Conservation (phyloP, 225 moss, liverwort and hornwort species). For the Pseudoscleropodium purum region DNA sequence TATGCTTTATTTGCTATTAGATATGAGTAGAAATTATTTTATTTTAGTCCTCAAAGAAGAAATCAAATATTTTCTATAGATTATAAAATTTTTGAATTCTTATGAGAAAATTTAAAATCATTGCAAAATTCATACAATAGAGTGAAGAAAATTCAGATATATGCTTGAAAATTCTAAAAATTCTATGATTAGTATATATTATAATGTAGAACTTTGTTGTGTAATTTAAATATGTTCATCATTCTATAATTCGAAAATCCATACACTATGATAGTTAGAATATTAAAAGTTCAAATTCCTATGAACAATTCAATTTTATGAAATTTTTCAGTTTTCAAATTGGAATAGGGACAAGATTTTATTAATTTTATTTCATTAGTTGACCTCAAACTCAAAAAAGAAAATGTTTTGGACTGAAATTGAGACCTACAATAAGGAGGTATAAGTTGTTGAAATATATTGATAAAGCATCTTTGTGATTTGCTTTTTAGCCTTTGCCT, state of each 20-base stretch:
- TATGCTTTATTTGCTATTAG: background rate
- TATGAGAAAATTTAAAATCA: no score
- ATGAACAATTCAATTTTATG: rapidly evolving
- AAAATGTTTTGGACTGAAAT: background rate
- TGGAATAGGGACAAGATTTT: rapidly evolving
- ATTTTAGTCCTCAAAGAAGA: rapidly evolving
- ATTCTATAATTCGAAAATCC: background rate
- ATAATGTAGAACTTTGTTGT: rapidly evolving
- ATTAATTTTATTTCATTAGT: background rate
- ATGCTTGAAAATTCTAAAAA: rapidly evolving
- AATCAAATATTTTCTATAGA: background rate
- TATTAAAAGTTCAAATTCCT: background rate
- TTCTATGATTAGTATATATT: no score
- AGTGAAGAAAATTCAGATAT: background rate
- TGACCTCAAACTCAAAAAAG: background rate
- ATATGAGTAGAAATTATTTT: background rate
- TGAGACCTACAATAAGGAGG: rapidly evolving
- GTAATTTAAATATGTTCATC: background rate
- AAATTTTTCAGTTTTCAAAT: rapidly evolving
- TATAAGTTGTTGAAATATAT: rapidly evolving
- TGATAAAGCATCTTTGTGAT: background rate
- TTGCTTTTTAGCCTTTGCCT: background rate
- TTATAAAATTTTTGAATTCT: background rate
- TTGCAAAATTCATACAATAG: background rate
- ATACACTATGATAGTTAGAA: background rate